These are phyloP conservation scores for Xylaria bambusicola DNA, from an alignment of 495 filamentous ascomycete genomes.

Conservation along the genomic window DNA sequence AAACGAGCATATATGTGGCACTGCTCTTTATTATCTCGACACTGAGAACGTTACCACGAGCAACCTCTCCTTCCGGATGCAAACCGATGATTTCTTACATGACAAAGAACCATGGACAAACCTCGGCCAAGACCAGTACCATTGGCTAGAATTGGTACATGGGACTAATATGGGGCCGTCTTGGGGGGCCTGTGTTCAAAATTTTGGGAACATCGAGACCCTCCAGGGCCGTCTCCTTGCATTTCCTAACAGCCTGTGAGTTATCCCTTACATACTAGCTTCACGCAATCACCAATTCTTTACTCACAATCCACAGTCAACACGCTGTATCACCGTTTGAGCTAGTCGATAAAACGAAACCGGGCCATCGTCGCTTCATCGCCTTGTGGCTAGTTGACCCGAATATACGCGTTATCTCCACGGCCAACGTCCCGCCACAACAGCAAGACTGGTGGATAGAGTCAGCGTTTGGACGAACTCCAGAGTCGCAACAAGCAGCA, in stretches of 20 bases:
- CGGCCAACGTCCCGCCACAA: constrained; percentile 61
- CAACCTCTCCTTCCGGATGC: constrained; percentile 55
- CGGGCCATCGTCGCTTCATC: constrained; percentile 58
- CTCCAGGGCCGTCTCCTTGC: constrained; percentile 36
- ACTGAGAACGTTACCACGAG: constrained; percentile 60
- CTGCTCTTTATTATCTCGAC: constrained; percentile 63
- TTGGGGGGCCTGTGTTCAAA: constrained; percentile 26
- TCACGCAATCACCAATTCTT: background rate
- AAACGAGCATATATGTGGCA: constrained; percentile 62
- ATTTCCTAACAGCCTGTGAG: constrained; percentile 45
- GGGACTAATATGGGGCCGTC: constrained; percentile 16
- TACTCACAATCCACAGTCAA: constrained; percentile 32
- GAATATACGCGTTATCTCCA: constrained; percentile 47
- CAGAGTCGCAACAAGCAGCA: background rate
- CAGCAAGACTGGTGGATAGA: constrained; percentile 45
- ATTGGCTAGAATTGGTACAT: constrained; percentile 30
- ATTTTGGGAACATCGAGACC: constrained; percentile 36
- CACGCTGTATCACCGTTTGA: constrained; percentile 54
- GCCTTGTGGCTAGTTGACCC: constrained; percentile 63
- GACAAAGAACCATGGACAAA: background rate
- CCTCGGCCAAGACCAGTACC: constrained; percentile 31
- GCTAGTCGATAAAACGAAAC: constrained; percentile 49
- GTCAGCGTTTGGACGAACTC: constrained; percentile 30
- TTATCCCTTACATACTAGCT: background rate
- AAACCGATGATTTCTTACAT: constrained; percentile 31